Evolutionary conservation across 441 rosid species (phyloP).

Genomic region (Eugenia klotzschiana): DNA sequence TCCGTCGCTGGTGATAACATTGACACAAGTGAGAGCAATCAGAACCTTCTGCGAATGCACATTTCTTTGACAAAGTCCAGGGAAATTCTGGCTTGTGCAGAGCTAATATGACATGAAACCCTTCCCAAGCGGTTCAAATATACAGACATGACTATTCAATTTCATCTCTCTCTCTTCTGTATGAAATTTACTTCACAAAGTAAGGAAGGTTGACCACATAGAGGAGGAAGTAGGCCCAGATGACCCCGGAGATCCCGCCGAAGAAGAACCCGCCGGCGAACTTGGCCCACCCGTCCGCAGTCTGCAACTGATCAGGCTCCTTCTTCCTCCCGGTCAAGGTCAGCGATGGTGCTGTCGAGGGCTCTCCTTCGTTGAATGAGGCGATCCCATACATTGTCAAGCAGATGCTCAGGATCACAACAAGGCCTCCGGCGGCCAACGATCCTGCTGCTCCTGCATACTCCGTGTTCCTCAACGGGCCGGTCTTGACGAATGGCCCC

Average conservation of each 20-base stretch:
- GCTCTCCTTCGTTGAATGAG: constrained; percentile 69
- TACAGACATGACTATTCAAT: neutral
- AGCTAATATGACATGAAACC: neutral
- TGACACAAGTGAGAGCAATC: neutral
- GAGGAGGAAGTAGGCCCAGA: constrained; percentile 86
- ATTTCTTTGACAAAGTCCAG: neutral
- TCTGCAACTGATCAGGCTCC: constrained; percentile 84
- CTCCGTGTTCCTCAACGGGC: constrained; percentile 78
- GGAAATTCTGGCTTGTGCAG: neutral
- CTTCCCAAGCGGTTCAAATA: neutral
- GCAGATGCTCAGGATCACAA: constrained; percentile 76
- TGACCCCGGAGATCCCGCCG: constrained; percentile 89
- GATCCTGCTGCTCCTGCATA: constrained; percentile 72
- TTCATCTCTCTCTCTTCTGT: neutral
- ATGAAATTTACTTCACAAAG: constrained; percentile 39
- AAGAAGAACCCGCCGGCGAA: constrained; percentile 79
- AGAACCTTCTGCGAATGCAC: neutral
- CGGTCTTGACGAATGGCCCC: constrained; percentile 80
- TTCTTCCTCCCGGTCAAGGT: constrained; percentile 91
- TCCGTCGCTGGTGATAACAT: neutral
- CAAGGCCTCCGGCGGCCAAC: constrained; percentile 75
- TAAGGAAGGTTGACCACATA: constrained; percentile 78
- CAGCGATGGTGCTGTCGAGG: constrained; percentile 64
- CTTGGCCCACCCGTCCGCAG: constrained; percentile 87
- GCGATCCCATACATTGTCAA: constrained; percentile 77